A percentile compares a stretch with the other conserved stretches of the same genome.
phyloP scores from a whole-genome alignment of 495 filamentous ascomycete genomes.

The Aspergillus cristatus region DNA sequence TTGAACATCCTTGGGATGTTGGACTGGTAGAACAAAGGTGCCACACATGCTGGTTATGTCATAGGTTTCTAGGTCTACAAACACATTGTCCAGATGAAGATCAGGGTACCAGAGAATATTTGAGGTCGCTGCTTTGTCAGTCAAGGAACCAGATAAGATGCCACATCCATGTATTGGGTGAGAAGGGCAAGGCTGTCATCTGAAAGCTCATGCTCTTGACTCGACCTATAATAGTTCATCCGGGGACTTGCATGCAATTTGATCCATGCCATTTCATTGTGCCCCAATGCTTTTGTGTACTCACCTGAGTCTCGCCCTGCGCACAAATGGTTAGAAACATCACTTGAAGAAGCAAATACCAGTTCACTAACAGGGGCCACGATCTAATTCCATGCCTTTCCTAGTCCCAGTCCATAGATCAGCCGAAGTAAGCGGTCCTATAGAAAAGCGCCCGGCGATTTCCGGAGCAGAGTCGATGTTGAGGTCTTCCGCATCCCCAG shows the following conservation, averaged over 20 bases:
- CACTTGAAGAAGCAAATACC: background rate
- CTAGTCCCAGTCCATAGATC: conserved; percentile 16
- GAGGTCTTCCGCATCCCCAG: conserved; percentile 13
- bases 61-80: conserved; percentile 19
- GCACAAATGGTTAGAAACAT: conserved; percentile 6
- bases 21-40: conserved; percentile 22
- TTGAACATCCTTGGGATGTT: conserved; percentile 21
- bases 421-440: conserved; percentile 13
- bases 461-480: background rate
- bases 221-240: conserved; percentile 20
- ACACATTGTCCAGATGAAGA: conserved; percentile 33
- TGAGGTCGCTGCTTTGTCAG: conserved; percentile 2
- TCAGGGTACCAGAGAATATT: conserved; percentile 31
- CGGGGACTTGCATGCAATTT: conserved; percentile 11
- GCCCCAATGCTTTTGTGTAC: conserved; percentile 18
- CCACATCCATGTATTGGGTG: conserved; percentile 7
- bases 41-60: conserved; percentile 21
- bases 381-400: conserved; percentile 17
- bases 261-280: conserved; percentile 25
- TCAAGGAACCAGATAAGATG: conserved; percentile 9
- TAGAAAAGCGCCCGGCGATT: conserved; percentile 10
- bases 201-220: conserved; percentile 7
- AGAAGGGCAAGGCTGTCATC: conserved; percentile 10
- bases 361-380: conserved; percentile 28
- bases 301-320: conserved; percentile 15